Evolutionary conservation across 441 rosid species (phyloP).

Genomic region (Pelargonium citronellum): DNA sequence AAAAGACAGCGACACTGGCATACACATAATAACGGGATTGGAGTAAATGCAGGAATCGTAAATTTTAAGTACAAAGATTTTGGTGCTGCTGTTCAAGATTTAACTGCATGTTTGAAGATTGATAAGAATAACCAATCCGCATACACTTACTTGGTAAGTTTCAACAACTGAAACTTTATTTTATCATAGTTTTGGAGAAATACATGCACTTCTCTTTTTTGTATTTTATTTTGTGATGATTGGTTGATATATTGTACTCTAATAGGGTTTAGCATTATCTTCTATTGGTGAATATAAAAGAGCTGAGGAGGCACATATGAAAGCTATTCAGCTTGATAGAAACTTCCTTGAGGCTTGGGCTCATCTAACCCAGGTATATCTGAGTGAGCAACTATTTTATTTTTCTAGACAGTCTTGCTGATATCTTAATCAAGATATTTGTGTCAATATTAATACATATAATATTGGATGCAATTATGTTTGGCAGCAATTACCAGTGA

Average conservation of each 20-base stretch:
- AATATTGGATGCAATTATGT: neutral
- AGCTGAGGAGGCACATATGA: slow-evolving; percentile 86
- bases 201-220: neutral
- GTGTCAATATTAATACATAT: neutral
- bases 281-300: slow-evolving; percentile 71
- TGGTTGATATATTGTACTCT: slow-evolving; percentile 24
- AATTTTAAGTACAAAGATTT: slow-evolving; percentile 92
- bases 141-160: slow-evolving; percentile 74
- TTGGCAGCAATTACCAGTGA: neutral
- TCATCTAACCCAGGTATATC: slow-evolving; percentile 78
- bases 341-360: slow-evolving; percentile 89
- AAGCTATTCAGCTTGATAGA: slow-evolving; percentile 74
- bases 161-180: slow-evolving; percentile 20
- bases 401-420: slow-evolving; percentile 13
- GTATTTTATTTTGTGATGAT: slow-evolving; percentile 10
- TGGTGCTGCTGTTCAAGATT: slow-evolving; percentile 76
- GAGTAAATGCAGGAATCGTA: slow-evolving; percentile 68
- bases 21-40: slow-evolving; percentile 17
- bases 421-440: neutral
- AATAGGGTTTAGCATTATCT: slow-evolving; percentile 74
- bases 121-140: slow-evolving; percentile 90
- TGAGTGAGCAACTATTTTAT: slow-evolving; percentile 12
- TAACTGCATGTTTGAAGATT: slow-evolving; percentile 75
- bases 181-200: neutral
- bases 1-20: neutral